These are phyloP conservation scores for Helicostylum pulchrum DNA, from an alignment of 192 early-diverging fungal species.

Conservation along the genomic window DNA sequence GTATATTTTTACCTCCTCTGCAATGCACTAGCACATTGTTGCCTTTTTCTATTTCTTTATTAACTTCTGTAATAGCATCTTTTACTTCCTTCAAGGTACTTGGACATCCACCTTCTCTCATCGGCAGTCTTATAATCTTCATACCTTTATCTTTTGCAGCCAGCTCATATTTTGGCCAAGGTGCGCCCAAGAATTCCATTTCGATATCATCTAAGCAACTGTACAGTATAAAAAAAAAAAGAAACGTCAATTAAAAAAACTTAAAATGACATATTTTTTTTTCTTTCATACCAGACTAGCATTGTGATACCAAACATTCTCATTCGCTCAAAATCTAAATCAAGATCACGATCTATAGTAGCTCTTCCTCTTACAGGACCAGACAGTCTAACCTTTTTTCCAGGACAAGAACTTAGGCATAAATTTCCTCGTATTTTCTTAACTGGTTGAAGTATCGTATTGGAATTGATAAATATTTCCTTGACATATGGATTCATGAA, in stretches of 20 bases:
- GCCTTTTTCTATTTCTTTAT: conserved; percentile 43
- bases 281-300: conserved; percentile 57
- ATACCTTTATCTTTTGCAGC: conserved; percentile 51
- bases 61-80: conserved; percentile 47
- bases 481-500: background rate
- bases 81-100: conserved; percentile 56
- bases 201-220: conserved; percentile 65
- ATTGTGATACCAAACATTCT: conserved; percentile 50
- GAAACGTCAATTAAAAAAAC: background rate
- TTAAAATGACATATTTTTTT: conserved; percentile 17
- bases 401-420: conserved; percentile 68
- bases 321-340: conserved; percentile 67
- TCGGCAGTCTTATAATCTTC: conserved; percentile 63
- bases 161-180: conserved; percentile 55
- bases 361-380: conserved; percentile 71
- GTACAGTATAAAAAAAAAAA: conserved; percentile 13
- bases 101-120: conserved; percentile 67
- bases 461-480: background rate
- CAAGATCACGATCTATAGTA: conserved; percentile 66
- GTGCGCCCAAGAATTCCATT: conserved; percentile 62
- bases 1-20: conserved; percentile 51
- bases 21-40: conserved; percentile 67
- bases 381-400: conserved; percentile 73
- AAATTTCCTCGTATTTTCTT: conserved; percentile 51
- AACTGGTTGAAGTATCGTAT: background rate